phyloP scores from a whole-genome alignment of 176 grass and related monocot species.

The Avena insularis region DNA sequence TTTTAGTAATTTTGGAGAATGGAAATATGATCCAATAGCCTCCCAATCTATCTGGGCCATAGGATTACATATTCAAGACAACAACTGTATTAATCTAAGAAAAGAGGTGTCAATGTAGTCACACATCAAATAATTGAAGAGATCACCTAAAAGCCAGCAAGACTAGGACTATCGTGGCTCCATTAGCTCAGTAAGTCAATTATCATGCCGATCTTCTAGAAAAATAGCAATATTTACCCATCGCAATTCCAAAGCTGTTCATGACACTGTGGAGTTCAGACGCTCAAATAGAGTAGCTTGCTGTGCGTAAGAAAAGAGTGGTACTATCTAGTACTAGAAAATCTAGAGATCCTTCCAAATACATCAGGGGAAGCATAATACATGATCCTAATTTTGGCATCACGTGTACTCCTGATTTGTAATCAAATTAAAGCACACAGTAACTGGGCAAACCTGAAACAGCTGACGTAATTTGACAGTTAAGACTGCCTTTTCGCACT shows the following conservation, averaged over 20 bases:
- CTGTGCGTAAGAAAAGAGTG: background rate
- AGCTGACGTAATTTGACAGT: background rate
- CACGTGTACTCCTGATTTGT: background rate
- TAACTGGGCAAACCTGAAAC: background rate
- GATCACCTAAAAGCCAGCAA: background rate
- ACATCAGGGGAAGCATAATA: background rate
- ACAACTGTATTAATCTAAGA: background rate
- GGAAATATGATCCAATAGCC: background rate
- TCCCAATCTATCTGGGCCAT: background rate
- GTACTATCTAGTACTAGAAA: background rate
- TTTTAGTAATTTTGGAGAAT: background rate
- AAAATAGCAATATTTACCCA: background rate
- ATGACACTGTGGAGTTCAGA: background rate
- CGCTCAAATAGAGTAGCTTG: background rate
- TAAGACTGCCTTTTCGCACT: background rate
- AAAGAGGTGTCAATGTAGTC: background rate
- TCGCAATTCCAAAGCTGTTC: background rate
- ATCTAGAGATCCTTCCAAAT: background rate
- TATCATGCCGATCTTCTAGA: background rate
- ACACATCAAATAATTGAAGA: background rate
- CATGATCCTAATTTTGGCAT: background rate
- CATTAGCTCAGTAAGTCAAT: background rate
- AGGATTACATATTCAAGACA: background rate
- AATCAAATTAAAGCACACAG: background rate
- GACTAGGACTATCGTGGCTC: background rate